phyloP scores from a whole-genome alignment of 371 early-diverging fungal species.

The Lichtheimia ornata region DNA sequence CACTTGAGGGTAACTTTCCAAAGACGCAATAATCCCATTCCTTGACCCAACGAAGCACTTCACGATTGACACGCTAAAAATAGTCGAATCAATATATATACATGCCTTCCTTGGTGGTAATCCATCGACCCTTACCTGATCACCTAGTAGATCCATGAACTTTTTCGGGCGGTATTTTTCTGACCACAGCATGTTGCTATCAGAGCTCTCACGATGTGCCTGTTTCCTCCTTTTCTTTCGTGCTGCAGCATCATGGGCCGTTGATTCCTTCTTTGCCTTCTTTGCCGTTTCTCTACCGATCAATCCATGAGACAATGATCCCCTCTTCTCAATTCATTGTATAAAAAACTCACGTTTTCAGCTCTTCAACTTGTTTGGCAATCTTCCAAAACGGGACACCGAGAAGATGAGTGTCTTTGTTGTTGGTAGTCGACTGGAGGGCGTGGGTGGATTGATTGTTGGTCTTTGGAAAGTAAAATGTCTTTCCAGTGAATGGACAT shows the following conservation, averaged over 20 bases:
- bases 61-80: slow-evolving; percentile 73
- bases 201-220: neutral
- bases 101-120: neutral
- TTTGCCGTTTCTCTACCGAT: too few species aligned
- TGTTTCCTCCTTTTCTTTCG: slow-evolving; percentile 13
- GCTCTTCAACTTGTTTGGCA: slow-evolving; percentile 22
- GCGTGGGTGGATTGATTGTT: neutral
- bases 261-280: too few species aligned
- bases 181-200: slow-evolving; percentile 70
- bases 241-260: too few species aligned
- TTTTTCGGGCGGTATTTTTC: slow-evolving; percentile 87
- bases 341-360: slow-evolving; percentile 3
- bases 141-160: slow-evolving; percentile 93
- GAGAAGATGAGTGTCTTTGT: slow-evolving; percentile 22
- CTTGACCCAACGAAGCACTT: slow-evolving; percentile 91
- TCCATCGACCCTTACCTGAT: slow-evolving; percentile 57
- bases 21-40: slow-evolving; percentile 97
- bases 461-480: slow-evolving; percentile 51
- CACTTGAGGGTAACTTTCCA: slow-evolving; percentile 37
- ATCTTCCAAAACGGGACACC: slow-evolving; percentile 45
- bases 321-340: too few species aligned
- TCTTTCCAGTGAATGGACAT: slow-evolving; percentile 40
- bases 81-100: too few species aligned
- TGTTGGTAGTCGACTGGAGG: slow-evolving; percentile 10
- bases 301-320: too few species aligned